Percentiles rank a stretch among this genome's conserved stretches.
phyloP scores from a whole-genome alignment of 2,329 filamentous ascomycete species.

The Xylaria sp. region DNA sequence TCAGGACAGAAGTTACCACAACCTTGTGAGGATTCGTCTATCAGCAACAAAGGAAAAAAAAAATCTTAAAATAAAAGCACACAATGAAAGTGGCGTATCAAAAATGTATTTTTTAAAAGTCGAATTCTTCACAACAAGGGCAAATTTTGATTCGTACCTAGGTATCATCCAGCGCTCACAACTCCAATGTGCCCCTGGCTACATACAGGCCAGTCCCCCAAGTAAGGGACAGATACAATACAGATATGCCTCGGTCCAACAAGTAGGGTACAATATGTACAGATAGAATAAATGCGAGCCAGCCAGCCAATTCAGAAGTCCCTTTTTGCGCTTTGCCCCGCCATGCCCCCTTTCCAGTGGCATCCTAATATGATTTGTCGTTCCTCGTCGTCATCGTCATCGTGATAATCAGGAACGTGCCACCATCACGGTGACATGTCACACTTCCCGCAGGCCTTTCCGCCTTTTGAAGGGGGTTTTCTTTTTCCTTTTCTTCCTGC shows the following conservation, averaged over 20 bases:
- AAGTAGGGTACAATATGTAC: conserved; percentile 34
- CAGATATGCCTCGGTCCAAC: conserved; percentile 29
- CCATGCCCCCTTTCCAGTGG: background rate
- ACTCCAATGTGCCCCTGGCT: conserved; percentile 30
- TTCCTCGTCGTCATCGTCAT: conserved; percentile 33
- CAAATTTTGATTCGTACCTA: conserved; percentile 17
- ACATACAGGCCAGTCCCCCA: conserved; percentile 17
- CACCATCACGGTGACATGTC: conserved; percentile 13
- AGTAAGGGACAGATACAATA: conserved; percentile 33
- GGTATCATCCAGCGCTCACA: conserved; percentile 20
- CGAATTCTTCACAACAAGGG: background rate
- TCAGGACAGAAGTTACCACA: conserved; percentile 4
- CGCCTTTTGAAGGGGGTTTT: background rate
- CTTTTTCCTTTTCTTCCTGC: conserved; percentile 2
- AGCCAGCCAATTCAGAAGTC: conserved; percentile 7
- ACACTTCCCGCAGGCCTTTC: conserved; percentile 14
- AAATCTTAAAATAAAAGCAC: no score
- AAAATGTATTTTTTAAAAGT: background rate
- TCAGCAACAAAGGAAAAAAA: background rate
- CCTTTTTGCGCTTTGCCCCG: background rate
- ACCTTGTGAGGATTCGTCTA: background rate
- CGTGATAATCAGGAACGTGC: conserved; percentile 32
- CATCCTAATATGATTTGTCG: conserved; percentile 26
- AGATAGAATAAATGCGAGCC: conserved; percentile 21
- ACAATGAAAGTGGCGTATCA: background rate